Conservation (phyloP, 2,329 filamentous ascomycete species). For the Venturia effusa region DNA sequence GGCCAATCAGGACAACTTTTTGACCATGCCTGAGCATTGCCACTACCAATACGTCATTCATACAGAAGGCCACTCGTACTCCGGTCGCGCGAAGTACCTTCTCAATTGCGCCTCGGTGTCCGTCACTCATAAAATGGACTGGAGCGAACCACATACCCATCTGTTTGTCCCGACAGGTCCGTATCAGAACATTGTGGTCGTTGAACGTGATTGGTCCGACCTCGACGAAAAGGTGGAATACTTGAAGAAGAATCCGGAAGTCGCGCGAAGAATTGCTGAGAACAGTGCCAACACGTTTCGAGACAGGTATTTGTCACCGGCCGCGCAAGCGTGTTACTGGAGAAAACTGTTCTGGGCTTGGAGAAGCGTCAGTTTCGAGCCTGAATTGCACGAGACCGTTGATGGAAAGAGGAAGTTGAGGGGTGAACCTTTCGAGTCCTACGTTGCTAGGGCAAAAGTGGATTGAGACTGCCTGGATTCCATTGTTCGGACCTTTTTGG, state of each 20-base stretch:
- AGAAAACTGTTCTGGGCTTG: conserved; percentile 32
- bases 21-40: conserved; percentile 20
- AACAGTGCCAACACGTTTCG: conserved; percentile 39
- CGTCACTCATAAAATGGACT: conserved; percentile 38
- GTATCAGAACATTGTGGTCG: conserved; percentile 11
- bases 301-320: conserved; percentile 43
- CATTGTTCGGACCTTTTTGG: too few relatives aligned
- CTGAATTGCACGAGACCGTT: conserved; percentile 12
- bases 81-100: conserved; percentile 23
- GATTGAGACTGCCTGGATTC: neutral
- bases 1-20: conserved; percentile 15
- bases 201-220: conserved; percentile 21
- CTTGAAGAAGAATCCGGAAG: conserved; percentile 31
- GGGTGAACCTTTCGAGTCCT: conserved; percentile 6
- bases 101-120: conserved; percentile 32
- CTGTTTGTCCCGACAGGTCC: conserved; percentile 32
- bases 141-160: conserved; percentile 38
- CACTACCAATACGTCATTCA: conserved; percentile 16
- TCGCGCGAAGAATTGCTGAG: conserved; percentile 38
- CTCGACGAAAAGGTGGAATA: conserved; percentile 28
- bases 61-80: conserved; percentile 19
- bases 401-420: conserved; percentile 1
- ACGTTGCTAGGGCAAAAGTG: neutral
- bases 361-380: conserved; percentile 23
- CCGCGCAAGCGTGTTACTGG: conserved; percentile 47